phyloP scores from a whole-genome alignment of 176 grass and related monocot species.

The Aegilops speltoides region DNA sequence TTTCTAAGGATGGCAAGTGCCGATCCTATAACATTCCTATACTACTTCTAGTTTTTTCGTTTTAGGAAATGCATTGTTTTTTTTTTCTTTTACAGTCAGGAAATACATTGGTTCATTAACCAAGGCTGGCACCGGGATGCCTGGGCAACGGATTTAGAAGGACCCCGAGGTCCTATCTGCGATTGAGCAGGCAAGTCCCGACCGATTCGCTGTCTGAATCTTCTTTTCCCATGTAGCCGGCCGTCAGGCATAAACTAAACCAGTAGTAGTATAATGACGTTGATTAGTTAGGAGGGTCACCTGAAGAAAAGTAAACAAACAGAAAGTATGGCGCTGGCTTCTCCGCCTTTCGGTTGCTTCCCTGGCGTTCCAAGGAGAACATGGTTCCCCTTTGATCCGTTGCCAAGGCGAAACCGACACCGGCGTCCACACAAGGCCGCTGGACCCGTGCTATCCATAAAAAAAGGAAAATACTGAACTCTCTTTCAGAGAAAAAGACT shows the following conservation, averaged over 20 bases:
- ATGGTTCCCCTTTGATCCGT: not conserved
- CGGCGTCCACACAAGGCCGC: not conserved
- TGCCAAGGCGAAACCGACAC: not conserved
- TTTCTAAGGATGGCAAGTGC: no score
- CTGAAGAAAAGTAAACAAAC: slow-evolving; percentile 16
- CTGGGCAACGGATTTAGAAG: not conserved
- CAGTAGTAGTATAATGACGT: not conserved
- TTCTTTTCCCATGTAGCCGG: not conserved
- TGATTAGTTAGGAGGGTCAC: not conserved
- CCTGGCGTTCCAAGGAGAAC: not conserved
- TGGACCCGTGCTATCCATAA: not conserved
- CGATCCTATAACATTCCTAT: no score
- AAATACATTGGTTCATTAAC: no score
- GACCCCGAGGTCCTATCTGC: not conserved
- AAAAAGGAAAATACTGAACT: not conserved
- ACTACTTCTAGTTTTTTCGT: no score
- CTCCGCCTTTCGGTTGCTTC: slow-evolving; percentile 10
- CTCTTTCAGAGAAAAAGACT: not conserved
- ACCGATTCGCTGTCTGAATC: not conserved
- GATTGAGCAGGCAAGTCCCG: not conserved
- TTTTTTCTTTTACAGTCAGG: no score
- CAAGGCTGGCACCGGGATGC: no score
- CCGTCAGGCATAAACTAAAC: not conserved
- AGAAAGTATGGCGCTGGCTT: not conserved
- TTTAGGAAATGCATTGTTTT: no score